phyloP scores from a whole-genome alignment of 164 flowering plant species.

The Chloranthus sessilifolius region DNA sequence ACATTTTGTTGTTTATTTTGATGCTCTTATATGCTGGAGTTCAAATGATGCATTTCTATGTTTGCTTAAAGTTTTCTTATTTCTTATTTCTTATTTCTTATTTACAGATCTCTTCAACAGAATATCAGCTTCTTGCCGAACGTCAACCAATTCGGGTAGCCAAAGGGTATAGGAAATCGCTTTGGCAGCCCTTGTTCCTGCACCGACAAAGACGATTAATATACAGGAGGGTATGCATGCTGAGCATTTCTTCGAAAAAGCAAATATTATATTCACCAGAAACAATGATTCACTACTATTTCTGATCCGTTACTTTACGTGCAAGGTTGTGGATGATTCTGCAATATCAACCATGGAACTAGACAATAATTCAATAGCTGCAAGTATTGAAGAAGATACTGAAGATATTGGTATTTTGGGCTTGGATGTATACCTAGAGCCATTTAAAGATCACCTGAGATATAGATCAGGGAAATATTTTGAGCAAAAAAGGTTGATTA shows the following conservation, averaged over 20 bases:
- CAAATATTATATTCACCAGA: not conserved
- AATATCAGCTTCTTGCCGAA: slow-evolving; percentile 16
- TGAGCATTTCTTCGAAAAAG: not conserved
- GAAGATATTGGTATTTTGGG: slow-evolving; percentile 48
- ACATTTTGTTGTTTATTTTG: not conserved
- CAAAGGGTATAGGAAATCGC: slow-evolving; percentile 17
- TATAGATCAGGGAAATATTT: slow-evolving; percentile 54
- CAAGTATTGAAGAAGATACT: slow-evolving; percentile 32
- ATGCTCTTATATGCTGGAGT: not conserved
- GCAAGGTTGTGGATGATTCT: slow-evolving; percentile 31
- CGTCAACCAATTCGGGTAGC: slow-evolving; percentile 13
- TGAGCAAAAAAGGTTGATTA: slow-evolving; percentile 63
- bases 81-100: too few species aligned
- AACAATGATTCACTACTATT: not conserved
- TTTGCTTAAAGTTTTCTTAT: not conserved
- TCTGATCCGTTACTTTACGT: slow-evolving; percentile 7
- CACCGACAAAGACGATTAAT: slow-evolving; percentile 15
- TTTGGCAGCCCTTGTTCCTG: slow-evolving; percentile 7
- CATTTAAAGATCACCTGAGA: slow-evolving; percentile 68
- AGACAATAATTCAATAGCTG: slow-evolving; percentile 37
- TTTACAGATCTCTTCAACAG: too few species aligned
- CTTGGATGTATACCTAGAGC: slow-evolving; percentile 58
- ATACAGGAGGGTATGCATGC: slow-evolving; percentile 38
- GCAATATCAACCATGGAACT: slow-evolving; percentile 37
- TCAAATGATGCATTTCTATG: not conserved